A percentile compares a stretch with the other conserved stretches of the same genome.
Evolutionary conservation across 257 asterid genomes (phyloP).

Genomic region (Thymus mandschuricus): DNA sequence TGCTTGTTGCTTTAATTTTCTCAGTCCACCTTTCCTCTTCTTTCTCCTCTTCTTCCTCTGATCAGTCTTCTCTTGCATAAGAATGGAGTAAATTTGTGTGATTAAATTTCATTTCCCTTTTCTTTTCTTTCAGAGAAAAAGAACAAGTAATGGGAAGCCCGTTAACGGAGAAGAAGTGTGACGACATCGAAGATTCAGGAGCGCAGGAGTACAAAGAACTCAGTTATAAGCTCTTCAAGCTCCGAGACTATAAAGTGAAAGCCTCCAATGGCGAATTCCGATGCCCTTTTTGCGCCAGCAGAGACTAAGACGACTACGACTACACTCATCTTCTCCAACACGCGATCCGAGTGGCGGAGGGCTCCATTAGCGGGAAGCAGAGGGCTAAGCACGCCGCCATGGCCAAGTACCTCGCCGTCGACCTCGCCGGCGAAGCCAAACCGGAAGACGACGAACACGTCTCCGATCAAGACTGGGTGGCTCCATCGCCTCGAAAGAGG

Average conservation of each 20-base stretch:
- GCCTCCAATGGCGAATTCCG: neutral
- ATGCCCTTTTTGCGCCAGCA: slow-evolving; percentile 12
- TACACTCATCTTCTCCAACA: slow-evolving; percentile 24
- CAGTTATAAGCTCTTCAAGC: slow-evolving; percentile 4
- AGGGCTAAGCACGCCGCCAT: slow-evolving; percentile 26
- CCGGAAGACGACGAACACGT: neutral
- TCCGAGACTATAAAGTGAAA: neutral
- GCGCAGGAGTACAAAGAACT: slow-evolving; percentile 7
- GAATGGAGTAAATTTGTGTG: too few relatives aligned
- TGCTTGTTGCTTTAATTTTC: too few relatives aligned
- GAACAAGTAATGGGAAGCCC: neutral
- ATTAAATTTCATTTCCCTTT: too few relatives aligned
- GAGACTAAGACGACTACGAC: neutral
- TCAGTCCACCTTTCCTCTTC: too few relatives aligned
- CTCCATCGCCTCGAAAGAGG: neutral
- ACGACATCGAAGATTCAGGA: neutral
- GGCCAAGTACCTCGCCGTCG: slow-evolving; percentile 28
- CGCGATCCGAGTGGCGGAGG: slow-evolving; percentile 18
- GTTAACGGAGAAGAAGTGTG: neutral
- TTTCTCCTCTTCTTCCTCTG: too few relatives aligned
- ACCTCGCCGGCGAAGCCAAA: neutral
- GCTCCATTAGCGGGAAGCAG: slow-evolving; percentile 9
- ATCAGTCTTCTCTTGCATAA: too few relatives aligned
- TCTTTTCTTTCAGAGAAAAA: too few relatives aligned
- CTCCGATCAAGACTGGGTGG: neutral